Base-by-base conservation (phyloP, 2,329 filamentous ascomycete species). In the Escovopsis weberi region DNA sequence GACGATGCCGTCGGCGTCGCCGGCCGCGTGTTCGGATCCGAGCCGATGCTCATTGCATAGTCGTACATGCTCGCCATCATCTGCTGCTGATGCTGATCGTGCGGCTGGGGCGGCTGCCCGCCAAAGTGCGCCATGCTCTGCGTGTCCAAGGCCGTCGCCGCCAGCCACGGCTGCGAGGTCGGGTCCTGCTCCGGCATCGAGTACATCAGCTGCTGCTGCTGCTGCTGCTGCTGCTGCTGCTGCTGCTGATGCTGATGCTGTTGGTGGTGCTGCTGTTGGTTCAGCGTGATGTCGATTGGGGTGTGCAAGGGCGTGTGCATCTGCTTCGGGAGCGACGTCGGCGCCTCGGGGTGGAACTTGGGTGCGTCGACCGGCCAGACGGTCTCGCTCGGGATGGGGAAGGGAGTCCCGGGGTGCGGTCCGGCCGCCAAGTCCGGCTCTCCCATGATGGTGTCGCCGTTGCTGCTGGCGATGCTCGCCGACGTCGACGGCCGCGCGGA, bases 371-470 rank as follows among this genome's bases (percentile, higher is more conserved):
- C 50, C 4, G 61, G 57, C 58, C 62, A 62, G 23, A 55, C 53
- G 9, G 51, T 51, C 45, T 63, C 61, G 41, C 59, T 59, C 12
- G 63, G 63, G 37, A 66, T 64, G 4, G 56, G 56, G 48, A 62
- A 62, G 4, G 62, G 62, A 10, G 63, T 65, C 40, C 62, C 63
- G 1, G 63, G 63, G 46, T 65, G 63, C 45, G 58, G 63, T 3
- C 60, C 62, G 40, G 51, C 47, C 26, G 54, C 52, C 33, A 50
- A 44, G 39, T 63, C 60, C n/a, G n/a, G n/a, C 39, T 63, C 59
- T 12, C 48, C 52, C 51, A 64, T 62, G 47, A 60, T 52, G 1
- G 56, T 53, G 38, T 53, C 53, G 38, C 44, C 43, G 18, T 37
- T 49, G 15, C 46, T 45, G 40, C 43, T 47, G 37, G 43, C 43